A percentile compares a stretch with the other conserved stretches of the same genome.
phyloP scores from a whole-genome alignment of 2,329 filamentous ascomycete species.

The Harringtonia aguacate region DNA sequence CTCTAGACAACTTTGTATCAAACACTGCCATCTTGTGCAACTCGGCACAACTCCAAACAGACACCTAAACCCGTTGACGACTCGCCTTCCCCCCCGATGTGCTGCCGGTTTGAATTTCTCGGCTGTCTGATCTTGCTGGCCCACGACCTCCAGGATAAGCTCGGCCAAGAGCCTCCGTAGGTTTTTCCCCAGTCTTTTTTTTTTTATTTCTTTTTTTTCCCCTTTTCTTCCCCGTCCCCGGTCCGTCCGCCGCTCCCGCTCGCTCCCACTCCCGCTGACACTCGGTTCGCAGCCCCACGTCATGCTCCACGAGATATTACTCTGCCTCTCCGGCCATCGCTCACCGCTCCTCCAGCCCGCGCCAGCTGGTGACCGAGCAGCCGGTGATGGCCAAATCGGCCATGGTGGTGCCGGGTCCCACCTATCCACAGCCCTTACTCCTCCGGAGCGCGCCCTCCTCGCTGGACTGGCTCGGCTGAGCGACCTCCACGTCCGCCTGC shows the following conservation, averaged over 20 bases:
- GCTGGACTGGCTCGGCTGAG: constrained; percentile 67
- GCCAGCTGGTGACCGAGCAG: constrained; percentile 28
- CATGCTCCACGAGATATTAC: constrained; percentile 98
- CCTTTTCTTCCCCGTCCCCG: background rate
- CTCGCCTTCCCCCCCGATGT: too few species aligned
- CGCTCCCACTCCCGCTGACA: background rate
- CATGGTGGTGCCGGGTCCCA: constrained; percentile 22
- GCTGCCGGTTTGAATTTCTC: constrained; percentile 11
- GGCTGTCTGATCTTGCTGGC: constrained; percentile 12
- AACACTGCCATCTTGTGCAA: too few species aligned
- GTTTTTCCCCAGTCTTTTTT: too few species aligned
- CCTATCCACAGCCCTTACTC: constrained; percentile 47
- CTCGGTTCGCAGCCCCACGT: background rate
- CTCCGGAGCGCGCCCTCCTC: constrained; percentile 75
- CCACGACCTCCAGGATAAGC: constrained; percentile 7
- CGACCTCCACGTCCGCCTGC: constrained; percentile 63
- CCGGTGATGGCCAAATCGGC: constrained; percentile 15
- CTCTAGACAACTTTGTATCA: too few species aligned
- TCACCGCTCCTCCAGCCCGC: constrained; percentile 67
- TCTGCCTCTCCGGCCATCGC: constrained; percentile 88
- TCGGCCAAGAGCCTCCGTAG: background rate
- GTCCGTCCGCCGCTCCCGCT: too few species aligned
- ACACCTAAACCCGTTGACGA: too few species aligned
- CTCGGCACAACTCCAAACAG: too few species aligned
- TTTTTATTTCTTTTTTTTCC: too few species aligned